Evolutionary conservation across 2,329 filamentous ascomycete species (phyloP).

Genomic region (Didymosphaeria variabile): DNA sequence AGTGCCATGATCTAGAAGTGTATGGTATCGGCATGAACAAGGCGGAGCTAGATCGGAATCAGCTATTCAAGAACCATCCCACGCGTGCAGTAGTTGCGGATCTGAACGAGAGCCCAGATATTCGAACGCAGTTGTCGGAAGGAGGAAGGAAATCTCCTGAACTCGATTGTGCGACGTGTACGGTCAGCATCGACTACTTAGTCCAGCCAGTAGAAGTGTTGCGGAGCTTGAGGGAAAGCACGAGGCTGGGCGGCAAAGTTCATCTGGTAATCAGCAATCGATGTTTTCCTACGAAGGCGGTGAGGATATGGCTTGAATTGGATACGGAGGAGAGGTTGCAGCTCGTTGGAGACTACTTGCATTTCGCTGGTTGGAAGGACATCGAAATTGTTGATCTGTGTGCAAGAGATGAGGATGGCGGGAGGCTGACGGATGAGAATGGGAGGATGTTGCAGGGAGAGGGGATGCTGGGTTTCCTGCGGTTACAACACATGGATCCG

Average conservation of each 20-base stretch:
- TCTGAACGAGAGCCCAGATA: conserved; percentile 54
- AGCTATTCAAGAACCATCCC: conserved; percentile 32
- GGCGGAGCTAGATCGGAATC: conserved; percentile 56
- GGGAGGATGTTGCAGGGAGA: conserved; percentile 26
- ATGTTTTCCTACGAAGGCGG: conserved; percentile 63
- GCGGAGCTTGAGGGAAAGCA: conserved; percentile 50
- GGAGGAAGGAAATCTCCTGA: conserved; percentile 8
- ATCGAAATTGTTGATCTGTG: conserved; percentile 64
- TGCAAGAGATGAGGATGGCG: conserved; percentile 44
- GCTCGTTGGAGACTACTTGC: conserved; percentile 62
- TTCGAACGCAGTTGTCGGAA: conserved; percentile 21
- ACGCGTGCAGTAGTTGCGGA: conserved; percentile 50
- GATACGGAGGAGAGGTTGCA: conserved; percentile 56
- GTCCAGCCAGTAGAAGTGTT: conserved; percentile 58
- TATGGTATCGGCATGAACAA: conserved; percentile 60
- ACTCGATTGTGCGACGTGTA: conserved; percentile 60
- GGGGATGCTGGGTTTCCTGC: conserved; percentile 9
- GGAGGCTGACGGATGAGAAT: conserved; percentile 33
- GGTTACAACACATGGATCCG: conserved; percentile 34
- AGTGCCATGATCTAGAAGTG: conserved; percentile 50
- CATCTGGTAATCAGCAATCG: conserved; percentile 62
- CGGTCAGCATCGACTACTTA: conserved; percentile 63
- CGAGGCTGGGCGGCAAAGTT: conserved; percentile 55
- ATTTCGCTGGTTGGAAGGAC: conserved; percentile 61
- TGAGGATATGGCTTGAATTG: conserved; percentile 58